These are phyloP conservation scores for Candida dajiaensis DNA, from an alignment of 805 yeast species.

Conservation along the genomic window DNA sequence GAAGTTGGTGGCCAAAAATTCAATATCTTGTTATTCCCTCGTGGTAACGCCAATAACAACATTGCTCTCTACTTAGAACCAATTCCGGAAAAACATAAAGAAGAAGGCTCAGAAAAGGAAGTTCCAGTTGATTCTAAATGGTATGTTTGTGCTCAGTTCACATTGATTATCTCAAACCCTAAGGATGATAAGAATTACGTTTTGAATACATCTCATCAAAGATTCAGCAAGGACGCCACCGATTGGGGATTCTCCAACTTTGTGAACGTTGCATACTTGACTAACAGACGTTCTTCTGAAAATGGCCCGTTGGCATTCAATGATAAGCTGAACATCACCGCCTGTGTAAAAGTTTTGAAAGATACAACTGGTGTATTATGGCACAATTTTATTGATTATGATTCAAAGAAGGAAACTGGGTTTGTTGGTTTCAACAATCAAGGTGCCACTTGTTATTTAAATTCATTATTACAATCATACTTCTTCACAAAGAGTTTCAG, in stretches of 20 bases:
- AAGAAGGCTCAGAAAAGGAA: conserved; percentile 24
- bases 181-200: conserved; percentile 54
- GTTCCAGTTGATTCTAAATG: conserved; percentile 46
- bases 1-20: conserved; percentile 59
- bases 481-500: conserved; percentile 81
- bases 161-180: conserved; percentile 80
- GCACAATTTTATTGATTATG: conserved; percentile 81
- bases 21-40: conserved; percentile 72
- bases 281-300: conserved; percentile 27
- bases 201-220: conserved; percentile 62
- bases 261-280: conserved; percentile 42
- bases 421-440: conserved; percentile 91
- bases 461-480: conserved; percentile 86
- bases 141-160: conserved; percentile 91
- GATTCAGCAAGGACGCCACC: conserved; percentile 68
- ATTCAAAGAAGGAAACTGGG: conserved; percentile 84
- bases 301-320: conserved; percentile 37
- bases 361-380: conserved; percentile 94
- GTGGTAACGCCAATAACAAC: conserved; percentile 54
- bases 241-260: conserved; percentile 97
- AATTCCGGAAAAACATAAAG: conserved; percentile 28
- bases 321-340: conserved; percentile 64
- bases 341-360: conserved; percentile 66
- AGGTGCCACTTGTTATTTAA: conserved; percentile 97
- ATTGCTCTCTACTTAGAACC: conserved; percentile 82